Conservation (phyloP, 1,139 yeast genomes). For the Blastobotrys buckinghamii region DNA sequence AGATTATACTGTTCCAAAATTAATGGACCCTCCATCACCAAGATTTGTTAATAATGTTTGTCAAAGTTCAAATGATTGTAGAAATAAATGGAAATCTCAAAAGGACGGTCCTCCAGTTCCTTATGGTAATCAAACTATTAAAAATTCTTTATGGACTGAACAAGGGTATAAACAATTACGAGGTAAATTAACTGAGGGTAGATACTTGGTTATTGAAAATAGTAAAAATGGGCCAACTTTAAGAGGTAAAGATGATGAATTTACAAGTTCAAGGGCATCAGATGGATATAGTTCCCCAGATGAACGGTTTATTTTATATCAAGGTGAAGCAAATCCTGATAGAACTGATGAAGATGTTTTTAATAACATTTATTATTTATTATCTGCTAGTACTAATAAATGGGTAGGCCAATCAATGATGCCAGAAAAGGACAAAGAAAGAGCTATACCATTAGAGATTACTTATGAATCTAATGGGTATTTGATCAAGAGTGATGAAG, state of each 20-base stretch:
- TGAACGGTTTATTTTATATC: constrained; percentile 18
- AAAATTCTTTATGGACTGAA: constrained; percentile 20
- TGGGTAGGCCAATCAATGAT: constrained; percentile 10
- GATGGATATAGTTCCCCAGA: constrained; percentile 8
- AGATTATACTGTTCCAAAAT: constrained; percentile 16
- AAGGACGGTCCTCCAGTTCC: constrained; percentile 12
- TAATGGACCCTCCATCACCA: constrained; percentile 14
- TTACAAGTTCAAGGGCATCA: neutral
- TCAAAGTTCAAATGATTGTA: constrained; percentile 8
- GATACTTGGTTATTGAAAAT: constrained; percentile 18
- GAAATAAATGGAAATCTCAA: constrained; percentile 5
- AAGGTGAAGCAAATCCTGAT: constrained; percentile 10
- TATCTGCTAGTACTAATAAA: constrained; percentile 9
- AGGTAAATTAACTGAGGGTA: constrained; percentile 26
- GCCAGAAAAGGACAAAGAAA: neutral
- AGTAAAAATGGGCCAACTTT: constrained; percentile 1
- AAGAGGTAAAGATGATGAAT: neutral
- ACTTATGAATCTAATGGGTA: constrained; percentile 16
- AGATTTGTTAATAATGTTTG: constrained; percentile 3
- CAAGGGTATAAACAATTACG: constrained; percentile 22
- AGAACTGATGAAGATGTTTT: constrained; percentile 14
- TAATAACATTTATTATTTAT: constrained; percentile 15
- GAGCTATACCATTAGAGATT: constrained; percentile 14
- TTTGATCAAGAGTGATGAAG: constrained; percentile 10
- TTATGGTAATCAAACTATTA: constrained; percentile 20